Percentiles rank a stretch among this genome's conserved stretches.
Evolutionary conservation across 768 basidiomycete species (phyloP).

Genomic region (Boletales sp.): DNA sequence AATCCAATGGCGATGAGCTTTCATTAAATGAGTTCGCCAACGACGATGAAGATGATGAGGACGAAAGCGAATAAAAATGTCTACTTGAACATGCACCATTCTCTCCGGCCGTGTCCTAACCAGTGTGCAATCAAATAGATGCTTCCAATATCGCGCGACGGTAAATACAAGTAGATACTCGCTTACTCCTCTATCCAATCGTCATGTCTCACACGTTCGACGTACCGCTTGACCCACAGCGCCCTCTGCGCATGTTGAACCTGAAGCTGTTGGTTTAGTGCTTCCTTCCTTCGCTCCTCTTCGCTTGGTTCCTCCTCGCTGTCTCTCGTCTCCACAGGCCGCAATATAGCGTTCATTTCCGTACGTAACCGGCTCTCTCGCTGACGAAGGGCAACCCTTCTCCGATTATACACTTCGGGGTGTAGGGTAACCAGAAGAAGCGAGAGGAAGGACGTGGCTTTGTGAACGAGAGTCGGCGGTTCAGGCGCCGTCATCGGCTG

Average conservation of each 20-base stretch:
- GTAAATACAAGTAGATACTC: constrained; percentile 3
- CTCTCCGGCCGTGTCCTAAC: neutral
- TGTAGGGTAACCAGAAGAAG: constrained; percentile 61
- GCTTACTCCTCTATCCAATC: constrained; percentile 66
- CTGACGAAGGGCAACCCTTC: constrained; percentile 52
- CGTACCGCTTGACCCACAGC: constrained; percentile 61
- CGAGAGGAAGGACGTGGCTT: constrained; percentile 48
- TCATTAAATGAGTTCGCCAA: constrained; percentile 52
- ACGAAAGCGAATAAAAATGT: constrained; percentile 44
- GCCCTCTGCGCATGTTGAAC: constrained; percentile 51
- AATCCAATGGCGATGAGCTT: constrained; percentile 38
- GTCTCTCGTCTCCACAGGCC: constrained; percentile 25
- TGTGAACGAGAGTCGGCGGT: constrained; percentile 50
- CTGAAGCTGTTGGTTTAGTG: constrained; percentile 40
- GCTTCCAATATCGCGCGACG: constrained; percentile 1
- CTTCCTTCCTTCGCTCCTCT: constrained; percentile 26
- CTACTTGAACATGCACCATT: neutral
- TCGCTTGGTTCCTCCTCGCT: constrained; percentile 30
- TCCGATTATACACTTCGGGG: constrained; percentile 71
- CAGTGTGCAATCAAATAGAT: constrained; percentile 2
- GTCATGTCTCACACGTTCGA: constrained; percentile 56
- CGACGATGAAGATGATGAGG: constrained; percentile 54
- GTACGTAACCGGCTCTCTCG: constrained; percentile 67
- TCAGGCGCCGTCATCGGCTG: constrained; percentile 14
- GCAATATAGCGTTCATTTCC: constrained; percentile 48